phyloP scores from a whole-genome alignment of 2,329 filamentous ascomycete genomes.

The Aschersonia sp. region DNA sequence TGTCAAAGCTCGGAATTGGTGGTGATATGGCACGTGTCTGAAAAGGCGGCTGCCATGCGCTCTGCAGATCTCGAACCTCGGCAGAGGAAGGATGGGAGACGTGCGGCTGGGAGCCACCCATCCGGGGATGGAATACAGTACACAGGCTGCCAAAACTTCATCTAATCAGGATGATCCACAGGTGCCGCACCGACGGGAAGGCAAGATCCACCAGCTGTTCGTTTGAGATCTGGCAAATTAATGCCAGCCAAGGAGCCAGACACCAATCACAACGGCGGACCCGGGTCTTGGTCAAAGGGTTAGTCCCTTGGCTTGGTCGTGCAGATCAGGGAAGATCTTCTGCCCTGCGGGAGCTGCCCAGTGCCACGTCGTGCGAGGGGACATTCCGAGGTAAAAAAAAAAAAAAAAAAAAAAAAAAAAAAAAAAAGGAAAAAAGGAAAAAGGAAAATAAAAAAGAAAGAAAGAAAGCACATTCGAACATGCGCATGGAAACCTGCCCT shows the following conservation, averaged over 20 bases:
- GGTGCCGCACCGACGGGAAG: constrained; percentile 1
- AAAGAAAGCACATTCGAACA: too few relatives aligned
- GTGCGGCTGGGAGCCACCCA: background rate
- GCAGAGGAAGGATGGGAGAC: background rate
- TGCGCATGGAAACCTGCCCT: too few relatives aligned
- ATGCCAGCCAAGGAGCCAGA: background rate
- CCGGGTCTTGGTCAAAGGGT: too few relatives aligned
- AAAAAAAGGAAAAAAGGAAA: too few relatives aligned
- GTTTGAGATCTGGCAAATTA: background rate
- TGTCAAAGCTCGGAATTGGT: too few relatives aligned
- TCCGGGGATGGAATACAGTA: background rate
- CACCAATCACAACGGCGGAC: background rate
- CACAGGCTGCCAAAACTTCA: background rate
- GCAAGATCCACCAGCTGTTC: constrained; percentile 4
- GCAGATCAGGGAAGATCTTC: too few relatives aligned
- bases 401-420: too few relatives aligned
- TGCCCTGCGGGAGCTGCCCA: too few relatives aligned
- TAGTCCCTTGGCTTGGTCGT: too few relatives aligned
- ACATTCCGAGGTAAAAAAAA: too few relatives aligned
- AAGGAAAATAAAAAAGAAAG: too few relatives aligned
- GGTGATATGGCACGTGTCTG: background rate
- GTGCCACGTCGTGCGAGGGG: too few relatives aligned
- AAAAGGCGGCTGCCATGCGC: background rate
- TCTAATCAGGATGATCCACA: background rate
- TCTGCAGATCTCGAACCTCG: background rate